phyloP scores from a whole-genome alignment of 2,329 filamentous ascomycete species.

The Biscogniauxia marginata region DNA sequence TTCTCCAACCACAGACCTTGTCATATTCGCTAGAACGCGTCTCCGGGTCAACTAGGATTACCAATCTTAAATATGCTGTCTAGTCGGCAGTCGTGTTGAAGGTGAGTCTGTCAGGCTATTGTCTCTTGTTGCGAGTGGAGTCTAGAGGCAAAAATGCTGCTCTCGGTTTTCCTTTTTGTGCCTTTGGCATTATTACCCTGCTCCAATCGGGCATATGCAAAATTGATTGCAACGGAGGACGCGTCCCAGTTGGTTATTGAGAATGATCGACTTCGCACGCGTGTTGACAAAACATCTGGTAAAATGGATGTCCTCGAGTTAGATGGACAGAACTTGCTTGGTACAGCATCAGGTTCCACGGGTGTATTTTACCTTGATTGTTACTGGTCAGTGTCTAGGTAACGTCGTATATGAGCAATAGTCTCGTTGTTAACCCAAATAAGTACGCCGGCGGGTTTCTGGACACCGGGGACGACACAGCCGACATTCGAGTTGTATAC shows the following conservation, averaged over 20 bases:
- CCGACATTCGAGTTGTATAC: conserved; percentile 51
- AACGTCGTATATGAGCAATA: conserved; percentile 8
- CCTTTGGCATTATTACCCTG: conserved; percentile 12
- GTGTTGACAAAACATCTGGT: conserved; percentile 38
- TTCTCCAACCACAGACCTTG: conserved; percentile 6
- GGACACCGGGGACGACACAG: conserved; percentile 52
- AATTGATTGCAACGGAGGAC: conserved; percentile 35
- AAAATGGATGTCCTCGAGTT: conserved; percentile 36
- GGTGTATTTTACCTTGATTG: conserved; percentile 63
- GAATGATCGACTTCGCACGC: conserved; percentile 39
- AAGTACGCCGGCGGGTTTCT: conserved; percentile 53
- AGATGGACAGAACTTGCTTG: conserved; percentile 49
- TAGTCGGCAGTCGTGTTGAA: background rate
- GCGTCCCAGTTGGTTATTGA: conserved; percentile 34
- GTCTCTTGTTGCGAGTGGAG: conserved; percentile 14
- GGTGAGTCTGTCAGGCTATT: conserved; percentile 12
- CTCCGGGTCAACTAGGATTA: conserved; percentile 19
- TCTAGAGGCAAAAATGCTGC: conserved; percentile 18
- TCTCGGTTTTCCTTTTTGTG: background rate
- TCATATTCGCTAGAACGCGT: conserved; percentile 13
- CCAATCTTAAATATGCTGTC: conserved; percentile 11
- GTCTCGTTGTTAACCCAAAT: conserved; percentile 12
- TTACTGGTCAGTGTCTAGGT: conserved; percentile 44
- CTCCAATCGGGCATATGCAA: conserved; percentile 12
- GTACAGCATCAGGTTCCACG: conserved; percentile 40